Evolutionary conservation across 352 stramenopile species (phyloP).

Genomic region (Aphanomyces euteiches): DNA sequence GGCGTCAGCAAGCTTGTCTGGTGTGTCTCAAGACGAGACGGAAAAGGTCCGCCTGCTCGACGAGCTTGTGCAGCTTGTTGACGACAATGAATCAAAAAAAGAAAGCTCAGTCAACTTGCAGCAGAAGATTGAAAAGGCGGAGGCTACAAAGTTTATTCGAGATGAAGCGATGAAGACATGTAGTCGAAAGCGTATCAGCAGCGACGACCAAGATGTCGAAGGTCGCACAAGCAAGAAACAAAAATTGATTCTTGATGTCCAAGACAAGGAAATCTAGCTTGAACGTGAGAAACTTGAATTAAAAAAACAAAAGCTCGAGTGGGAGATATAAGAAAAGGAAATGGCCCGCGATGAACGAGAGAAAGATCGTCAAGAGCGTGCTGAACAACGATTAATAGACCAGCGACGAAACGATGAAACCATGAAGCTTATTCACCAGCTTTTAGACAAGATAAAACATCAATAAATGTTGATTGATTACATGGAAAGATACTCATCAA

Average conservation of each 20-base stretch:
- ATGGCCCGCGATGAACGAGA: neutral
- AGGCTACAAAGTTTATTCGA: neutral
- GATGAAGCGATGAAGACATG: constrained; percentile 1
- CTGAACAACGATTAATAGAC: neutral
- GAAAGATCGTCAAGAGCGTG: neutral
- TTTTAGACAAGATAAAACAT: constrained; percentile 1
- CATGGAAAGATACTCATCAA: neutral
- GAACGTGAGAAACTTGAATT: neutral
- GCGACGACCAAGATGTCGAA: neutral
- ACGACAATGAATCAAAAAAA: no score
- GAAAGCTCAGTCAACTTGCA: no score
- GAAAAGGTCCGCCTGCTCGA: no score
- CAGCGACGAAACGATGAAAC: neutral
- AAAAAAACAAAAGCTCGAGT: neutral
- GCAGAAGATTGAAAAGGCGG: no score
- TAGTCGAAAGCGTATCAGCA: neutral
- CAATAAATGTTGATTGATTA: neutral
- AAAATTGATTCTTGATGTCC: neutral
- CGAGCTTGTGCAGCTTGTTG: no score
- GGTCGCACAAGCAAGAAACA: neutral
- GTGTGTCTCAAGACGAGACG: no score
- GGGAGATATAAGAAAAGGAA: neutral
- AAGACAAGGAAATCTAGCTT: neutral
- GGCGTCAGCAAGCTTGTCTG: no score
- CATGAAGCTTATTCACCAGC: neutral